Conservation (phyloP, 805 yeast genomes). For the Wickerhamiella siamensis region DNA sequence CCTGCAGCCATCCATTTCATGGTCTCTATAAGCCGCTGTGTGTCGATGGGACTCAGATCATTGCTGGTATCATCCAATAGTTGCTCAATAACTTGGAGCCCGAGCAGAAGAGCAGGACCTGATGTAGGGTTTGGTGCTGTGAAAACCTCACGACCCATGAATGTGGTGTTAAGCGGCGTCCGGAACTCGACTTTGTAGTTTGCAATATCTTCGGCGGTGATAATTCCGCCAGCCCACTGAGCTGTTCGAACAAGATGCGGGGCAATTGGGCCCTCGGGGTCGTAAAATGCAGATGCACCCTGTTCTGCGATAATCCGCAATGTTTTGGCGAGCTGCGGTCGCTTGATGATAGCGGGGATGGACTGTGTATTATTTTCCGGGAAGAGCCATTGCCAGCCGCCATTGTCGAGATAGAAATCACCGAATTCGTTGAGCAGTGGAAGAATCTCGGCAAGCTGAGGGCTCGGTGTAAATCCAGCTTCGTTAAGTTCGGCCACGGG, state of each 20-base stretch:
- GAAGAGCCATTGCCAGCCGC: slow-evolving; percentile 24
- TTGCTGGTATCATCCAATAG: slow-evolving; percentile 26
- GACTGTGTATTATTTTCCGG: slow-evolving; percentile 6
- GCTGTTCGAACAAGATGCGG: slow-evolving; percentile 38
- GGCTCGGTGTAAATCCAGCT: slow-evolving; percentile 39
- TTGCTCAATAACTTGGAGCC: slow-evolving; percentile 47
- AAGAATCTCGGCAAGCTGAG: not conserved
- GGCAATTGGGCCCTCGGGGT: slow-evolving; percentile 66
- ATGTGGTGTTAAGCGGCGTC: slow-evolving; percentile 30
- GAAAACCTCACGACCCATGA: slow-evolving; percentile 32
- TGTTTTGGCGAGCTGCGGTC: slow-evolving; percentile 54
- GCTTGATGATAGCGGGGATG: slow-evolving; percentile 12
- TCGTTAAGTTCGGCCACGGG: slow-evolving; percentile 61
- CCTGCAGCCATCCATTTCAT: slow-evolving; percentile 93
- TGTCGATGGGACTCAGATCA: slow-evolving; percentile 35
- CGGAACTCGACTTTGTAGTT: slow-evolving; percentile 40
- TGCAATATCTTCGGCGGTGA: slow-evolving; percentile 50
- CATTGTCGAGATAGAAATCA: slow-evolving; percentile 1
- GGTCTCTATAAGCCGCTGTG: slow-evolving; percentile 62
- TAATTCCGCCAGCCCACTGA: slow-evolving; percentile 48
- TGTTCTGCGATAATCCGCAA: slow-evolving; percentile 53
- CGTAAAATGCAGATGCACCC: slow-evolving; percentile 73
- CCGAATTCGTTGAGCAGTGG: not conserved
- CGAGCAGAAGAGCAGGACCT: slow-evolving; percentile 71
- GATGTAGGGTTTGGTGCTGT: slow-evolving; percentile 63